A percentile compares a stretch with the other conserved stretches of the same genome.
phyloP scores from a whole-genome alignment of 2,329 filamentous ascomycete species.

The Huntiella omanensis region DNA sequence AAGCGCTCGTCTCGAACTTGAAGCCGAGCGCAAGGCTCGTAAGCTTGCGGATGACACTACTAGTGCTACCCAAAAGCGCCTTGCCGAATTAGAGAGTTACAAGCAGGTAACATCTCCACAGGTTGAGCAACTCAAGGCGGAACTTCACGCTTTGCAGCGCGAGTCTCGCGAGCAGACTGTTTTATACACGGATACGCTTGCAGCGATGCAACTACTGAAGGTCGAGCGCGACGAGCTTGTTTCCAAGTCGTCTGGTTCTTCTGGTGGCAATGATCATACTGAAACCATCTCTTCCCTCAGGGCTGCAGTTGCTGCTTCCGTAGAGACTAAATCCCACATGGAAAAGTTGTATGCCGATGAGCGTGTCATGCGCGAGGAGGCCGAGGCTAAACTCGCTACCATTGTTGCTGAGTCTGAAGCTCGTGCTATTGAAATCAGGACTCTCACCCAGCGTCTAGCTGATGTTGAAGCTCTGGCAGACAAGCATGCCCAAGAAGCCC shows the following conservation, averaged over 20 bases:
- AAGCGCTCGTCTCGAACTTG: conserved; percentile 47
- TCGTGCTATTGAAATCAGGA: conserved; percentile 57
- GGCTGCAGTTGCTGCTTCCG: conserved; percentile 59
- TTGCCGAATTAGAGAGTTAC: conserved; percentile 66
- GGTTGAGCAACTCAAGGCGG: conserved; percentile 65
- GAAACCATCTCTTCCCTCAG: conserved; percentile 57
- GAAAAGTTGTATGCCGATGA: conserved; percentile 76
- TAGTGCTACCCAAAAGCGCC: conserved; percentile 62
- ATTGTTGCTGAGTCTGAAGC: conserved; percentile 72
- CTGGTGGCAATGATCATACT: conserved; percentile 49
- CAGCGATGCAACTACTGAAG: conserved; percentile 53
- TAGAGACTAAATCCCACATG: conserved; percentile 55
- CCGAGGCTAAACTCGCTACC: conserved; percentile 58
- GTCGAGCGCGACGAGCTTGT: conserved; percentile 73
- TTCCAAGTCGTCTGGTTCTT: conserved; percentile 46
- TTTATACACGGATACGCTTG: conserved; percentile 56
- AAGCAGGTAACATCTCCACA: conserved; percentile 71
- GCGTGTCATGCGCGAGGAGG: conserved; percentile 49
- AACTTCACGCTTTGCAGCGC: conserved; percentile 64
- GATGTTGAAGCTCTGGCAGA: conserved; percentile 81
- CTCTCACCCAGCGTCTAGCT: conserved; percentile 50
- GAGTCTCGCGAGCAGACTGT: conserved; percentile 65
- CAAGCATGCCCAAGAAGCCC: conserved; percentile 71
- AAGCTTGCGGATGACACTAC: conserved; percentile 78
- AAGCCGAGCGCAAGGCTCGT: conserved; percentile 62